Evolutionary conservation across 257 asterid species (phyloP).

Genomic region (Plantago ovata): DNA sequence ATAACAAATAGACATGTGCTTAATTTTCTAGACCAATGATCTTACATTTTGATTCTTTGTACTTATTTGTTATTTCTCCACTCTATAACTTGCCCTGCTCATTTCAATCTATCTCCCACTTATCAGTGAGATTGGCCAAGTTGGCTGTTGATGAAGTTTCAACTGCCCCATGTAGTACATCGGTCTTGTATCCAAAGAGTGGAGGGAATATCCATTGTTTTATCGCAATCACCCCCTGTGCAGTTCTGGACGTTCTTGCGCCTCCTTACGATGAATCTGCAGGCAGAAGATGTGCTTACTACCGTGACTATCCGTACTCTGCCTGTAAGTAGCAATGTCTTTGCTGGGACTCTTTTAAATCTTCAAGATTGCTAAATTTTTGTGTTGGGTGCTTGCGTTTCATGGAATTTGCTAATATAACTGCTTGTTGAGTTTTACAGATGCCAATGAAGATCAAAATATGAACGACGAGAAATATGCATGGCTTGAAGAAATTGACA

Average conservation of each 20-base stretch:
- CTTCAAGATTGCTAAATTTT: background rate
- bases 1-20: background rate
- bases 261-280: constrained; percentile 79
- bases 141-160: constrained; percentile 70
- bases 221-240: constrained; percentile 92
- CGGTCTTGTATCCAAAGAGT: constrained; percentile 64
- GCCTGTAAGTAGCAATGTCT: constrained; percentile 51
- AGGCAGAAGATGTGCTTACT: constrained; percentile 81
- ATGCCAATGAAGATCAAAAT: constrained; percentile 34
- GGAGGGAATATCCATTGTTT: constrained; percentile 95
- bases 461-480: constrained; percentile 64
- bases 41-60: background rate
- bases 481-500: constrained; percentile 68
- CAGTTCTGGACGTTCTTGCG: constrained; percentile 88
- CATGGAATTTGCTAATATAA: background rate
- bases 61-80: constrained; percentile 8
- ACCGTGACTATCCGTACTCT: constrained; percentile 70
- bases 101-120: constrained; percentile 12
- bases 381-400: background rate
- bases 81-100: constrained; percentile 1
- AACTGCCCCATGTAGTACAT: constrained; percentile 69
- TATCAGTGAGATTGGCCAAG: constrained; percentile 87
- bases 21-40: background rate
- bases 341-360: background rate
- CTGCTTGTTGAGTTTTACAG: constrained; percentile 31